Evolutionary conservation across 768 basidiomycete genomes (phyloP), one percentile per base, ranked within the genome.

Genomic region (Suillus bovinus): DNA sequence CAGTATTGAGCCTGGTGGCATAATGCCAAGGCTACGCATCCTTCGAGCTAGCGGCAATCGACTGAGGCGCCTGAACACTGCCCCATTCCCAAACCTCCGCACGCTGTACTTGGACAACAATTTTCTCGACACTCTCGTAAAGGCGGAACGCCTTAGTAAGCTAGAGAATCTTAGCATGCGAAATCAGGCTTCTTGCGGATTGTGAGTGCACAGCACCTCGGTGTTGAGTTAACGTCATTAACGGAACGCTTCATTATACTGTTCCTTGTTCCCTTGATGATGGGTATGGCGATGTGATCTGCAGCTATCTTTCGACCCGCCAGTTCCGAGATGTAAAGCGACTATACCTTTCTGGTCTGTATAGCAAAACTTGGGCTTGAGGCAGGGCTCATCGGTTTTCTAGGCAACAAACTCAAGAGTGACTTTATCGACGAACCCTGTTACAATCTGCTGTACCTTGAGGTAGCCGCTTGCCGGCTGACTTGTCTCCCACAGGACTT

Each of bases 71-170:
- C 80, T 99, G 61, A 82, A 93, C 69, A 82, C 83, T 66, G 81
- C 81, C 38, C 75, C 80, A 39, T 84, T 91, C 71, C 79, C 84
- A 3, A 88, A 86, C 73, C 77, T 98, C 69, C 86, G 94, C 66
- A 96, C 93, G 71, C 84, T 99, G 16, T 98, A 97, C 74, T 86
- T 91, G 75, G 97, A 99, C 80, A 88, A 89, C 74, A 96, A 97
- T 72, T 74, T 74, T 44, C 79, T 93, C 36, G 76, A 72, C 36
- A 70, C 77, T 53, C 72, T 91, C 56, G 74, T 69, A 52, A 85
- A 84, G 73, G 77, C 85, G 69, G 81, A 84, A 64, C 80, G 84
- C 17, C 77, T 92, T 68, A 77, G 73, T 57, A 91, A 86, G 75
- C 79, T 99, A 70, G 95, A 98, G 76, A 94, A 94, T 70, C 80